Percentiles rank a stretch among this genome's conserved stretches.
These are phyloP conservation scores for Durusdinium trenchii DNA, from an alignment of 73 alveolate species.

Conservation along the genomic window DNA sequence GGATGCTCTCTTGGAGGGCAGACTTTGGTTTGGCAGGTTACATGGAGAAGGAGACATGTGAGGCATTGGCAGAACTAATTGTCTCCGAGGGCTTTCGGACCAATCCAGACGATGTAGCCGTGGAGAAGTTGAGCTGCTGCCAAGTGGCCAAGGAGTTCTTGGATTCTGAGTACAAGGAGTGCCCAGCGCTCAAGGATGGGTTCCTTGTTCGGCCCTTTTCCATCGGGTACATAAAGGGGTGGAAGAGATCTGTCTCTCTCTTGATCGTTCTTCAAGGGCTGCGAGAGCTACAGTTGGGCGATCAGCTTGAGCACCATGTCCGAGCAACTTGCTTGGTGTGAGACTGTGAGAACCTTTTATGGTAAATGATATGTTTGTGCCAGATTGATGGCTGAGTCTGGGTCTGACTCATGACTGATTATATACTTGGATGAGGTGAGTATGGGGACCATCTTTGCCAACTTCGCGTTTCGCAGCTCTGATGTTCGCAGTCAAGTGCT, in stretches of 20 bases:
- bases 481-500: background rate
- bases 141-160: background rate
- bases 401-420: background rate
- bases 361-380: no score
- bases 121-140: background rate
- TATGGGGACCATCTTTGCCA: background rate
- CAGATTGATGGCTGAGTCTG: background rate
- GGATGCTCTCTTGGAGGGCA: conserved; percentile 17
- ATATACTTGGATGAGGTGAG: background rate
- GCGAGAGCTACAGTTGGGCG: background rate
- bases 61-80: background rate
- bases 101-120: background rate
- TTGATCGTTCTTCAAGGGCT: background rate
- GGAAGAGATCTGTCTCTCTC: background rate
- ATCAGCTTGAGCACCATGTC: background rate
- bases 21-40: conserved; percentile 6
- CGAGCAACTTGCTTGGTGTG: background rate
- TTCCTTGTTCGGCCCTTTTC: background rate
- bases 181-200: background rate
- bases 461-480: background rate
- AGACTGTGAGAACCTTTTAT: no score
- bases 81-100: background rate
- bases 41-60: background rate
- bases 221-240: background rate
- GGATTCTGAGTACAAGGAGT: background rate